phyloP scores from a whole-genome alignment of 2,329 filamentous ascomycete genomes.

The Curvularia lunata region DNA sequence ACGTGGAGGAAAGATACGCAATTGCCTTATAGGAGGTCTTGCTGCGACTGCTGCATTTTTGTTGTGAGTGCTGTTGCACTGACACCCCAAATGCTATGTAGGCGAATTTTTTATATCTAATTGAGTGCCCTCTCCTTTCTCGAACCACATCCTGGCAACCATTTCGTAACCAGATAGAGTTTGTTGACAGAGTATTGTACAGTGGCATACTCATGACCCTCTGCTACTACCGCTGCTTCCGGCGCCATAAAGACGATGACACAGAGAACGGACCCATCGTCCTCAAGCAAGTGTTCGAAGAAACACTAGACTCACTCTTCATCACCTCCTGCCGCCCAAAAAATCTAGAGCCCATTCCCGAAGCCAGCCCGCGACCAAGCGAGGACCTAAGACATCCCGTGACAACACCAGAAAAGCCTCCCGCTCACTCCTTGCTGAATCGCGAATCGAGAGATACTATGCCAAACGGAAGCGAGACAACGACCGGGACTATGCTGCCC shows the following conservation, averaged over 20 bases:
- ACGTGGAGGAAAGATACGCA: neutral
- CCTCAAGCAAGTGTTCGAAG: neutral
- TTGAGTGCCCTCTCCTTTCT: neutral
- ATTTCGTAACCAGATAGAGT: too few species aligned
- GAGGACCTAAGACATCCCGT: neutral
- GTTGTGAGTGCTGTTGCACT: slow-evolving; percentile 16
- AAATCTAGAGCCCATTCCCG: slow-evolving; percentile 7
- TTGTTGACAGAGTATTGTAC: too few species aligned
- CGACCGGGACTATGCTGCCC: neutral
- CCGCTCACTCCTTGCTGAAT: neutral
- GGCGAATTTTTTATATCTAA: neutral
- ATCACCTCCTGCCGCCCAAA: neutral
- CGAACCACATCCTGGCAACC: too few species aligned
- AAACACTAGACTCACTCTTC: neutral
- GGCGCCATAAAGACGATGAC: too few species aligned
- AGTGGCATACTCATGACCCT: too few species aligned
- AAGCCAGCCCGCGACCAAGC: slow-evolving; percentile 15
- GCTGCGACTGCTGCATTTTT: slow-evolving; percentile 3
- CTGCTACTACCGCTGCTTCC: too few species aligned
- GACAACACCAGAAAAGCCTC: neutral
- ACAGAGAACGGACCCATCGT: neutral
- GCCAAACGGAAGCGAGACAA: neutral
- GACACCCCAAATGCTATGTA: neutral
- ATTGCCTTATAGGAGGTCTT: slow-evolving; percentile 8
- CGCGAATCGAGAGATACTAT: neutral